Conservation (phyloP, 345 rosid genomes). For the Erysimum cheiranthoides region DNA sequence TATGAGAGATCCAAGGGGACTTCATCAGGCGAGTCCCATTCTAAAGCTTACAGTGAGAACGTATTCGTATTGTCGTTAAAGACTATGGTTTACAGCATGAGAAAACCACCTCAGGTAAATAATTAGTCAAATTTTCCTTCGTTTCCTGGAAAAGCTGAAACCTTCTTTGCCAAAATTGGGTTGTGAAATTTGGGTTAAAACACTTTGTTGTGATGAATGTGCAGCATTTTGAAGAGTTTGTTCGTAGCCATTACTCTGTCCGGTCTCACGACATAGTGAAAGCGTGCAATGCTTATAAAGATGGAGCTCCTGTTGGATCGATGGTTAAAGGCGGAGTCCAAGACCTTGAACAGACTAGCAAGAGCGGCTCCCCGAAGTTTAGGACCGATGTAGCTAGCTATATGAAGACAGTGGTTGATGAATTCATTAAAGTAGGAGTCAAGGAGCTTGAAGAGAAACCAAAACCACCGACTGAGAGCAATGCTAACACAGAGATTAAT, state of each 20-base stretch:
- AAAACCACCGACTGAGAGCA: constrained; percentile 25
- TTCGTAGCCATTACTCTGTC: constrained; percentile 63
- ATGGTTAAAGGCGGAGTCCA: constrained; percentile 74
- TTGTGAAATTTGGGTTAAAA: constrained; percentile 14
- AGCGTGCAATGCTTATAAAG: constrained; percentile 77
- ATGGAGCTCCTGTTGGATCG: constrained; percentile 77
- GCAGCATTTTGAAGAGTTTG: constrained; percentile 87
- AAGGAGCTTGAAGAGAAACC: constrained; percentile 36
- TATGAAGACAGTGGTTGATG: constrained; percentile 50
- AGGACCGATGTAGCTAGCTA: constrained; percentile 47
- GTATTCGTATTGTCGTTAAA: constrained; percentile 66
- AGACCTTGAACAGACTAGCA: constrained; percentile 58
- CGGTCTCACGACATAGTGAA: constrained; percentile 64
- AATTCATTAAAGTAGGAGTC: constrained; percentile 57
- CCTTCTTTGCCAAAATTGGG: not conserved
- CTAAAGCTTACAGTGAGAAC: constrained; percentile 66
- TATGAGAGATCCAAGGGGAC: constrained; percentile 54
- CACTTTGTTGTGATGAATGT: constrained; percentile 29
- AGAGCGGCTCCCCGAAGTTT: constrained; percentile 55
- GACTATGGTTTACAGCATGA: constrained; percentile 77
- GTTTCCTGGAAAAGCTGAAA: not conserved
- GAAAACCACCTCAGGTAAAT: constrained; percentile 75
- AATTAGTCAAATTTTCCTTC: constrained; percentile 5
- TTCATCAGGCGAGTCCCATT: constrained; percentile 54
- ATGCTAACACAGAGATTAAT: constrained; percentile 8